Base-by-base conservation (phyloP, 1,284 basidiomycete genomes). In the Anthracocystis setariae region DNA sequence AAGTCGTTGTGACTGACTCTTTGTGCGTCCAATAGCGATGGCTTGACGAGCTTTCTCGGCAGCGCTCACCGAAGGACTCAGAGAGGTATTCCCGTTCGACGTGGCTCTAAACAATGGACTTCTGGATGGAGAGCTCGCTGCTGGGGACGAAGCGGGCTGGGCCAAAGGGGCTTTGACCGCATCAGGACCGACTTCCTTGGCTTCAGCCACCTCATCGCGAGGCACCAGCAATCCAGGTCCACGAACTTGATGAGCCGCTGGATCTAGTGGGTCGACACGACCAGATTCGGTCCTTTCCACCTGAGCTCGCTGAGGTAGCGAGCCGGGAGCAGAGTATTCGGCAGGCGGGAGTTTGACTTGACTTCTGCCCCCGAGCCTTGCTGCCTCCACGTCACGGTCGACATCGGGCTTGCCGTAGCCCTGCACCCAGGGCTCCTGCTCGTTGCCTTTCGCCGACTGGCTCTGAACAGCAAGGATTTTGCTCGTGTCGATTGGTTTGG, bases 211-310 rank as follows among this genome's bases (percentile, higher is more conserved):
- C 40, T 74, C 73, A 37, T 76, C 74, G 9, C 59, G 56, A 3
- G 74, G 72, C 0, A 76, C 74, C 17, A 76, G 71, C 18, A 76
- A 24, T 1, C 64, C 73, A 2, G 69, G 65, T 4, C 75, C 75
- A 21, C 51, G 58, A 10, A 76, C 57, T 42, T 73, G 46, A 46
- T 76, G 69, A 15, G 75, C 69, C 17, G 63, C 60, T 20, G 75
- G 66, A 40, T 73, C 73, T 13, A 39, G n/a, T 1, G 74, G 64
- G 20, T 77, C 75, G 15, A 76, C 73, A 45, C 60, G 56, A 8
- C 71, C 74, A 24, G 68, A 75, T 18, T 68, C 54, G 9, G 75
- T 76, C 17, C 73, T 47, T 18, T 63, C 64, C 10, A 73, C 73
- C 39, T 73, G 65, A 2, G 73, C 73, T 32, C 69, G 52, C 44